These are phyloP conservation scores for Cymbidium sinense DNA, from an alignment of 106 monocot species.

Conservation along the genomic window DNA sequence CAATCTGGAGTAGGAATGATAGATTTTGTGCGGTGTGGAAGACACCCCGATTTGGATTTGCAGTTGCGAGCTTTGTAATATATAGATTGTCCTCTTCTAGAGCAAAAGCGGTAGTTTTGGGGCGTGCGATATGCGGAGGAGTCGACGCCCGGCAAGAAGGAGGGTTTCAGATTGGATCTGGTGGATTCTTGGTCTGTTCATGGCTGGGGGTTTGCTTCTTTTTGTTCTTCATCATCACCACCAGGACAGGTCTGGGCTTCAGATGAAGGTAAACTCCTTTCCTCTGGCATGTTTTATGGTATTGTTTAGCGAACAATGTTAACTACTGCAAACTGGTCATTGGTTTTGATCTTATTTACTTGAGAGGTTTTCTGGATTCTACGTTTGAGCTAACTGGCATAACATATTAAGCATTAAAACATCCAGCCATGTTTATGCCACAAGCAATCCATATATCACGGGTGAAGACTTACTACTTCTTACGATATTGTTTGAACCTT, in stretches of 20 bases:
- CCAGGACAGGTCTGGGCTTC: slow-evolving; percentile 14
- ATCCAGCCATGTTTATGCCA: too few relatives aligned
- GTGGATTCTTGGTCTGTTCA: slow-evolving; percentile 45
- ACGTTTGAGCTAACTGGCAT: too few relatives aligned
- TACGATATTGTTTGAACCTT: too few relatives aligned
- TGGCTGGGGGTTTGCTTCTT: slow-evolving; percentile 37
- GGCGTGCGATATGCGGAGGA: slow-evolving; percentile 35
- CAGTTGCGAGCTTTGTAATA: neutral
- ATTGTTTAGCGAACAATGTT: neutral
- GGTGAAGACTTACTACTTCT: too few relatives aligned
- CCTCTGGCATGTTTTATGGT: neutral
- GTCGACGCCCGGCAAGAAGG: slow-evolving; percentile 57
- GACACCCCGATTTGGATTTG: neutral
- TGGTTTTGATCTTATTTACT: neutral
- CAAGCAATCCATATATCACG: too few relatives aligned
- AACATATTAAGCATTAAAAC: too few relatives aligned
- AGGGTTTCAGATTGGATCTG: slow-evolving; percentile 73
- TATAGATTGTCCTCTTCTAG: neutral
- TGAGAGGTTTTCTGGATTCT: neutral
- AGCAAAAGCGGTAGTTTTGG: neutral
- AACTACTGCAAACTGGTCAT: neutral
- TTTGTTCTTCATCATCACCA: slow-evolving; percentile 55
- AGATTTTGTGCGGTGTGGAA: neutral
- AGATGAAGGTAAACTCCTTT: slow-evolving; percentile 1
- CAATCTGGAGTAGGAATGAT: neutral